These are phyloP conservation scores for Plasmodium ovale DNA, from an alignment of 169 alveolate genomes.

Conservation along the genomic window DNA sequence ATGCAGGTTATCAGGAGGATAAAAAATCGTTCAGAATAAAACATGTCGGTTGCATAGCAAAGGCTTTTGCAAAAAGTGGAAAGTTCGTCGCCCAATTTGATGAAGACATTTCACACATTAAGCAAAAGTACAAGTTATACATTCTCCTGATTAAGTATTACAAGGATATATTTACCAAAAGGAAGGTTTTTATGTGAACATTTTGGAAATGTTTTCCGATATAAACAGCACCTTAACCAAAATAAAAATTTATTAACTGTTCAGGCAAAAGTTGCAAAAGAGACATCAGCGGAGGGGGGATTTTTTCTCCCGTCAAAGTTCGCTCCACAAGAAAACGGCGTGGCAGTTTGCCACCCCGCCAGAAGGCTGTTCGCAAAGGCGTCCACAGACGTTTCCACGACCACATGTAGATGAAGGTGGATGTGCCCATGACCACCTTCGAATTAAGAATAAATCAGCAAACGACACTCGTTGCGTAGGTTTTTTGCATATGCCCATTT, in stretches of 20 bases:
- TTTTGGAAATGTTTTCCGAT: too few relatives aligned
- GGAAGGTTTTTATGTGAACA: slow-evolving; percentile 24
- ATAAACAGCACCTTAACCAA: neutral
- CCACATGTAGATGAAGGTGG: neutral
- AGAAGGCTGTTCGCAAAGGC: too few relatives aligned
- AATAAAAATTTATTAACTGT: neutral
- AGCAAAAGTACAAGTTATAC: slow-evolving; percentile 14
- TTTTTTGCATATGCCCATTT: slow-evolving; percentile 5
- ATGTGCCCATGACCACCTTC: neutral
- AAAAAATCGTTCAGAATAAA: neutral
- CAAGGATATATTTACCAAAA: slow-evolving; percentile 56
- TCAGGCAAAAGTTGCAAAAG: neutral
- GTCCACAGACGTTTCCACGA: too few relatives aligned
- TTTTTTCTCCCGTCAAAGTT: too few relatives aligned
- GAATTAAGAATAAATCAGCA: slow-evolving; percentile 9
- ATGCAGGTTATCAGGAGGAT: neutral
- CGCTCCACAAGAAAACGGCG: too few relatives aligned
- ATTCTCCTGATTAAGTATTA: slow-evolving; percentile 26
- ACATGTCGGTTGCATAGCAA: slow-evolving; percentile 18
- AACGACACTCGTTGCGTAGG: slow-evolving; percentile 1
- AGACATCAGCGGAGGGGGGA: too few relatives aligned
- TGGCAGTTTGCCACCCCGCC: too few relatives aligned
- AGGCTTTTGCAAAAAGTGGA: slow-evolving; percentile 69
- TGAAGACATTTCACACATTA: slow-evolving; percentile 37
- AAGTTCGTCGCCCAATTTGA: slow-evolving; percentile 40